Base-by-base conservation (phyloP, 1,139 yeast species). In the Yamadazyma blattariae region DNA sequence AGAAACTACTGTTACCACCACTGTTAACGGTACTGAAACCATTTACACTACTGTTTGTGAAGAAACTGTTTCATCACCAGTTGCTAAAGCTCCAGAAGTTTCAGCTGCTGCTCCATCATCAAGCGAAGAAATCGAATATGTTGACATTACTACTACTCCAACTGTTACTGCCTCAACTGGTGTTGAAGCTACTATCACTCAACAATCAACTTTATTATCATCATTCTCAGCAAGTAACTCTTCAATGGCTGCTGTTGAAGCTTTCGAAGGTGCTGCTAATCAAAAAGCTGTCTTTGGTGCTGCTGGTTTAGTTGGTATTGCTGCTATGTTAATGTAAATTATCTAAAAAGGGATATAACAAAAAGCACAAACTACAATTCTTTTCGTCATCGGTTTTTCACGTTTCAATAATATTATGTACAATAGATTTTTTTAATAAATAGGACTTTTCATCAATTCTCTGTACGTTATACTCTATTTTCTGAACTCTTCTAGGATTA, bases 21-120 rank as follows among this genome's bases (percentile, higher is more conserved):
- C 73, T 23, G 56, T 57, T 16, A 45, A 54, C 26, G 57, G 54
- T 40, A 67, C 65, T 36, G 59, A 50, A 33, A 70, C 76, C 25
- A 45, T 54, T 32, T 67, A 64, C 62, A 67, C 76, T 42, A 71
- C 77, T 33, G 56, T 64, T 54, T 69, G 76, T 41, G 71, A 69
- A 35, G 50, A 47, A 29, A 48, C 56, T 41, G 52, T 59, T 39
- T 48, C 63, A 30, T 51, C 48, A 27, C 39, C 51, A 23, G 56
- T 54, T 41, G 50, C 52, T 30, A 48, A 45, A 40, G 54, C 57
- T 25, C 41, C 47, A 25, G 39, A 27, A 25, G 31, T 47, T 47
- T 45, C 57, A 42, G 41, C 49, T 27, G 44, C 45, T 19, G 40
- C 44, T 15, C 40, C 42, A 23, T 36, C 53, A 28, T 41, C 52